These are phyloP conservation scores for Penicillium sp. DNA, from an alignment of 2,329 filamentous ascomycete species.

Conservation along the genomic window DNA sequence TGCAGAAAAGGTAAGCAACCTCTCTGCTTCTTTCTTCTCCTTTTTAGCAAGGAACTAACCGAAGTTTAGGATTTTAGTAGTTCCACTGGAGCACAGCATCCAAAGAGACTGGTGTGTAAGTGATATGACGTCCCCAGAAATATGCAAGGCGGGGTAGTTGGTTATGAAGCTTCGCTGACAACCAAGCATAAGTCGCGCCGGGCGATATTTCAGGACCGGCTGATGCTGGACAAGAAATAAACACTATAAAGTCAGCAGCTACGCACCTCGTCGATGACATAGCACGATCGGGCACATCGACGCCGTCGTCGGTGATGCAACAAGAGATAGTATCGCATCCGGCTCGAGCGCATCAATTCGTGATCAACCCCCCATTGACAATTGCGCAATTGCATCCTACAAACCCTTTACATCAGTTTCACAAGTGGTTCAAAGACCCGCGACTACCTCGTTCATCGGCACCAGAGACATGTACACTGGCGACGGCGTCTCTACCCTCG, in stretches of 20 bases:
- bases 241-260: constrained; percentile 3
- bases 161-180: not conserved
- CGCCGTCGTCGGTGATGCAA: constrained; percentile 32
- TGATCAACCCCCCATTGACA: constrained; percentile 39
- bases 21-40: not conserved
- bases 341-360: constrained; percentile 41
- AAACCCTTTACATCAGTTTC: constrained; percentile 76
- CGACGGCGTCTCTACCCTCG: constrained; percentile 77
- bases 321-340: constrained; percentile 32
- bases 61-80: not conserved
- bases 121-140: not conserved
- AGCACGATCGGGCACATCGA: constrained; percentile 30
- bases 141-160: not conserved
- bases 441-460: constrained; percentile 60
- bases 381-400: constrained; percentile 39
- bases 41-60: not conserved
- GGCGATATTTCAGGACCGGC: constrained; percentile 34
- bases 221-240: constrained; percentile 10
- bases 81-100: constrained; percentile 20
- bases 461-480: constrained; percentile 83
- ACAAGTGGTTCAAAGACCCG: constrained; percentile 80
- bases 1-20: not conserved
- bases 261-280: constrained; percentile 12
- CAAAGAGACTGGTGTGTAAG: constrained; percentile 41
- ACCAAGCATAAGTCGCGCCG: constrained; percentile 33